phyloP scores from a whole-genome alignment of 208 protist genomes.

The Leishmania lainsoni region DNA sequence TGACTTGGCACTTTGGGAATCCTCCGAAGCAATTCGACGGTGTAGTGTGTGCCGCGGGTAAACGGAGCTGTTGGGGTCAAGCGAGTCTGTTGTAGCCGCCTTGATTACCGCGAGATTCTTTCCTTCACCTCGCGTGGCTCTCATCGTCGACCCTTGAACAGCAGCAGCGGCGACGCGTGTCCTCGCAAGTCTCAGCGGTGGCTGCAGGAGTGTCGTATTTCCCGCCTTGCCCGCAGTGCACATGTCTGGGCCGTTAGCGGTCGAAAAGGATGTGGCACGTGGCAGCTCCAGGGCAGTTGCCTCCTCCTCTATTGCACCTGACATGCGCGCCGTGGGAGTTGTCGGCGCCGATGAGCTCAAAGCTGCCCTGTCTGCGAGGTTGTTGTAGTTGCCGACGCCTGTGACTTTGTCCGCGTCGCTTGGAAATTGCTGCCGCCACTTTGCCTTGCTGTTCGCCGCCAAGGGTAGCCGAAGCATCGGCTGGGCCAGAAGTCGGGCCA shows the following conservation, averaged over 20 bases:
- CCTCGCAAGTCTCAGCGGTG: too few species aligned
- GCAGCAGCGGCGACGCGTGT: neutral
- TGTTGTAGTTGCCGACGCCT: neutral
- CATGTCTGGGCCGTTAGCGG: neutral
- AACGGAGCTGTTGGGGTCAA: neutral
- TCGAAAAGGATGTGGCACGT: neutral
- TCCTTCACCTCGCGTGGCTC: neutral
- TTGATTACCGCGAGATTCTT: neutral
- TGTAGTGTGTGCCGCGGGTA: neutral
- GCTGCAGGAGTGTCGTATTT: neutral
- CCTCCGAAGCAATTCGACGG: neutral
- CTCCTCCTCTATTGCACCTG: neutral
- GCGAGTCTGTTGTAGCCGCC: neutral
- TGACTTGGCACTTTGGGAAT: neutral
- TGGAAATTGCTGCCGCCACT: neutral
- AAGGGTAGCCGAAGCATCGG: conserved; percentile 39
- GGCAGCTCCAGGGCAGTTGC: neutral
- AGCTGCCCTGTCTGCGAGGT: neutral
- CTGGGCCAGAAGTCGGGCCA: conserved; percentile 76
- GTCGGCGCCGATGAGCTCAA: conserved; percentile 2
- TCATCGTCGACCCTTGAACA: neutral
- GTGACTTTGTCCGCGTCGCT: neutral
- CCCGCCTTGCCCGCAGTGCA: too few species aligned
- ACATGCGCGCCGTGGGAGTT: neutral
- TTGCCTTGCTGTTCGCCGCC: neutral